Evolutionary conservation across 148 eudicot genomes (phyloP).

Genomic region (Camellia sinensis): DNA sequence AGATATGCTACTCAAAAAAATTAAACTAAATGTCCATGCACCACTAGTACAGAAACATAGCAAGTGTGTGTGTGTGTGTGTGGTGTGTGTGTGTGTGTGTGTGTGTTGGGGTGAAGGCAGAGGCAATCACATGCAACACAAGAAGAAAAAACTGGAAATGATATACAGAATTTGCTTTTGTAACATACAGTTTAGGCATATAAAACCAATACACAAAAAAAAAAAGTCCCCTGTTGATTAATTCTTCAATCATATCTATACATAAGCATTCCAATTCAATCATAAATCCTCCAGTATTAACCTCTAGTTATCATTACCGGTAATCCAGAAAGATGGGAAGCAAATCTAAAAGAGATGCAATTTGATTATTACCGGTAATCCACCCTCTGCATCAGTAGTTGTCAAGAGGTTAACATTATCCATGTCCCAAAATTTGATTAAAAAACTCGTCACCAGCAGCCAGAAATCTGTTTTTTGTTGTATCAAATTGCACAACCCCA

Average conservation of each 20-base stretch:
- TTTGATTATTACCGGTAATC: constrained; percentile 51
- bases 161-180: not conserved
- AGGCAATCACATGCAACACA: no score
- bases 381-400: constrained; percentile 60
- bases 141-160: not conserved
- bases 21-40: no score
- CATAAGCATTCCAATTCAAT: not conserved
- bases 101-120: no score
- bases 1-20: not conserved
- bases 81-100: no score
- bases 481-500: constrained; percentile 71
- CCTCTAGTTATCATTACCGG: no score
- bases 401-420: constrained; percentile 47
- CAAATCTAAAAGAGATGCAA: not conserved
- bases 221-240: constrained; percentile 69
- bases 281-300: not conserved
- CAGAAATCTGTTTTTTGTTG: constrained; percentile 49
- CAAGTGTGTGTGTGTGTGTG: no score
- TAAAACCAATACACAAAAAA: not conserved
- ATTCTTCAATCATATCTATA: constrained; percentile 88
- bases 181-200: not conserved
- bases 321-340: not conserved
- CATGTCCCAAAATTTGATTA: constrained; percentile 73
- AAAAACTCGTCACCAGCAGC: constrained; percentile 66
- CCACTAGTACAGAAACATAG: no score